Base-by-base conservation (phyloP, 805 yeast species). In the Cyberlindnera nakhonratchasimensis region DNA sequence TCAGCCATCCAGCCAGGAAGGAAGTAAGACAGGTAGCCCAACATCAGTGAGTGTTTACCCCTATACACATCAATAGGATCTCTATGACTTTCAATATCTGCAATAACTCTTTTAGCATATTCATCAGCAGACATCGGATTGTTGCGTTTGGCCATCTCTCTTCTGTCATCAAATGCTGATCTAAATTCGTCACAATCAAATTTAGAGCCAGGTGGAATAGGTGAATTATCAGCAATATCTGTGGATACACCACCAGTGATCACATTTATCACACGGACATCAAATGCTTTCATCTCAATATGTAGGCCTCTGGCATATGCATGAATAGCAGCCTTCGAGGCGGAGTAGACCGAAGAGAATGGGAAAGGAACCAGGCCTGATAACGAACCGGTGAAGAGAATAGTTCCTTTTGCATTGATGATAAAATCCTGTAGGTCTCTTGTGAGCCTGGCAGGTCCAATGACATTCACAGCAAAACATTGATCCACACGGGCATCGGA, bases 161-260 rank as follows among this genome's bases (percentile, higher is more conserved):
- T 74, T 59, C 90, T 70, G 30, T 57, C 64, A 20, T 57, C 64
- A 45, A 82, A 64, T 0, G 82, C 74, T 16, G 64, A 67, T 19
- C 59, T 55, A 39, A 80, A 79, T 38, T 74, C 84, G 3, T 75
- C 73, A 35, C 62, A 63, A 43, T 74, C 66, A 57, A 70, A 83
- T 32, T 77, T 54, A 0, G 89, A 82, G 19, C 58, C 61, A 16
- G 61, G 61, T 3, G 86, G 84, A 28, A 83, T 58, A 1, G 77
- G 72, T 51, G 87, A 69, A 2, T 67, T 75, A 52, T 85, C 91
- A 1, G 80, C 86, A 52, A 86, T 82, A 43, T 79, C 70, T 0
- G 93, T 83, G 20, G 65, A 64, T 21, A 86, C 93, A 25, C 86
- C 93, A 22, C 95, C 95, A 9, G 93, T 85, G 31, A 83, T 63